A percentile compares a stretch with the other conserved stretches of the same genome.
Conservation (phyloP, 2,329 filamentous ascomycete species). For the Xylariales sp. region DNA sequence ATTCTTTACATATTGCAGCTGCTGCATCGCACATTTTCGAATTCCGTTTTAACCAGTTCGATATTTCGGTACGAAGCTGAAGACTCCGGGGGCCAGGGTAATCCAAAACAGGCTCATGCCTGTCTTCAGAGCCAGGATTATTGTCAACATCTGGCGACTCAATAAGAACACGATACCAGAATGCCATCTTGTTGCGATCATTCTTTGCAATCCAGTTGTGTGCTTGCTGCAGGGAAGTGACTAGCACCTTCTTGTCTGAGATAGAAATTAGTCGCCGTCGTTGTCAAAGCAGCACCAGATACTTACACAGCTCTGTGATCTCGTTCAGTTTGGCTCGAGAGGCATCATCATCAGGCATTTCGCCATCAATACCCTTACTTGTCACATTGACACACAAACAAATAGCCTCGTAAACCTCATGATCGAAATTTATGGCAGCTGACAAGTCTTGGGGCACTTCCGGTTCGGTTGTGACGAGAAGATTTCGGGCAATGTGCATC, state of each 20-base stretch:
- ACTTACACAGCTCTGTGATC: slow-evolving; percentile 60
- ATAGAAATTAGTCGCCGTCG: slow-evolving; percentile 12
- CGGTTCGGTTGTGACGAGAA: slow-evolving; percentile 60
- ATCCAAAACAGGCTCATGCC: slow-evolving; percentile 49
- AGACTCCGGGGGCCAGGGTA: slow-evolving; percentile 50
- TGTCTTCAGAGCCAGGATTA: slow-evolving; percentile 39
- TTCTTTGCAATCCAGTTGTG: slow-evolving; percentile 69
- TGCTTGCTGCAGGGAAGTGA: slow-evolving; percentile 61
- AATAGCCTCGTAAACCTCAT: slow-evolving; percentile 62
- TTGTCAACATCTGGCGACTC: slow-evolving; percentile 44
- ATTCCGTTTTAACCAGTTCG: slow-evolving; percentile 60
- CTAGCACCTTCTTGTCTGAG: slow-evolving; percentile 61
- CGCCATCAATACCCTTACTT: slow-evolving; percentile 63
- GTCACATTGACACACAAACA: slow-evolving; percentile 63
- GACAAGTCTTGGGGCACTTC: slow-evolving; percentile 64
- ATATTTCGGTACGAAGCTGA: slow-evolving; percentile 55
- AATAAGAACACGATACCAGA: slow-evolving; percentile 63
- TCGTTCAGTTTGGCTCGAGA: slow-evolving; percentile 56
- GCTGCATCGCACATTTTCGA: slow-evolving; percentile 55
- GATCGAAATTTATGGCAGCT: slow-evolving; percentile 59
- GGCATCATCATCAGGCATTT: slow-evolving; percentile 52
- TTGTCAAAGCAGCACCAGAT: neutral
- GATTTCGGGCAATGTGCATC: slow-evolving; percentile 62
- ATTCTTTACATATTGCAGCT: slow-evolving; percentile 48
- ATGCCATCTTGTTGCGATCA: slow-evolving; percentile 65